Percentiles rank a stretch among this genome's conserved stretches.
Evolutionary conservation across 1,284 basidiomycete species (phyloP).

Genomic region (Earliella scabrosa): DNA sequence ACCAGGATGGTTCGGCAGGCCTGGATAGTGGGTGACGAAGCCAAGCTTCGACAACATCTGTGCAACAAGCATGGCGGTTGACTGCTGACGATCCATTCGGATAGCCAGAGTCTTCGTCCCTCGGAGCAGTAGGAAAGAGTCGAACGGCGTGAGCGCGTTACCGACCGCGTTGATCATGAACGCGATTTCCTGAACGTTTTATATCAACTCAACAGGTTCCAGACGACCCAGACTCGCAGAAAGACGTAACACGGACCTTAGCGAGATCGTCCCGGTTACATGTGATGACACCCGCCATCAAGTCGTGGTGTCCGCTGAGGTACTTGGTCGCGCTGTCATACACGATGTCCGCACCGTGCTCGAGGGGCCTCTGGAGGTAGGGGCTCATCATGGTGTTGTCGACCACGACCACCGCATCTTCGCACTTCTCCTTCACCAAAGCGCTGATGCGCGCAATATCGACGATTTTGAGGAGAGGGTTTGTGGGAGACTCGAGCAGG

Average conservation of each 20-base stretch:
- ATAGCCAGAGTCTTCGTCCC: slow-evolving; percentile 97
- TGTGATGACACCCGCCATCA: slow-evolving; percentile 96
- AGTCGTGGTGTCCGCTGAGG: slow-evolving; percentile 96
- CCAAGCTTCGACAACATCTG: slow-evolving; percentile 87
- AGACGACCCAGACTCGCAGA: background rate
- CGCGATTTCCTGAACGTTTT: slow-evolving; percentile 68
- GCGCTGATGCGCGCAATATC: slow-evolving; percentile 85
- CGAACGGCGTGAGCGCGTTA: slow-evolving; percentile 95
- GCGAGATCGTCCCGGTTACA: slow-evolving; percentile 92
- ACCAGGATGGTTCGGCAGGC: slow-evolving; percentile 83
- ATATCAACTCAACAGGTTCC: background rate
- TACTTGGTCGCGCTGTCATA: slow-evolving; percentile 99
- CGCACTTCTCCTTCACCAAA: slow-evolving; percentile 81
- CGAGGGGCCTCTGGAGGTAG: slow-evolving; percentile 94
- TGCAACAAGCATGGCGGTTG: slow-evolving; percentile 84
- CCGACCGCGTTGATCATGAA: slow-evolving; percentile 97
- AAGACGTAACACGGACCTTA: slow-evolving; percentile 55
- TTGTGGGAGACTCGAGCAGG: slow-evolving; percentile 96
- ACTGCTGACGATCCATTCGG: slow-evolving; percentile 95
- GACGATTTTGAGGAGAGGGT: slow-evolving; percentile 95
- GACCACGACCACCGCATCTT: slow-evolving; percentile 86
- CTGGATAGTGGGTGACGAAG: slow-evolving; percentile 95
- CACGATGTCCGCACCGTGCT: slow-evolving; percentile 95
- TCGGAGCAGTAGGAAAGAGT: slow-evolving; percentile 94
- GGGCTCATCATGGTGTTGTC: slow-evolving; percentile 99